Evolutionary conservation across 1,284 basidiomycete genomes (phyloP).

Genomic region (Fistulinella staudtii): DNA sequence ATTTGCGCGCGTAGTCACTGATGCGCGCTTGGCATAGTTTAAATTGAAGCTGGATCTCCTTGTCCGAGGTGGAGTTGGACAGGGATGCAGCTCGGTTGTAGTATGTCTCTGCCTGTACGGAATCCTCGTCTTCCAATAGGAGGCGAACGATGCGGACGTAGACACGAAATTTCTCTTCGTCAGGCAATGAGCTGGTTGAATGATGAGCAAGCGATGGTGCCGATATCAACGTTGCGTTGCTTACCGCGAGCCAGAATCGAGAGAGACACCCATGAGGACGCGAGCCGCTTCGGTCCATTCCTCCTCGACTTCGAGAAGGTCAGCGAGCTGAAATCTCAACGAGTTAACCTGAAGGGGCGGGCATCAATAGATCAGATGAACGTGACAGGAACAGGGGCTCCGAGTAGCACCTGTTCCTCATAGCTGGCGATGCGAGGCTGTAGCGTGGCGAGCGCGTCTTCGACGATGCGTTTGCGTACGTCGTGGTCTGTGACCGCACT

Average conservation of each 20-base stretch:
- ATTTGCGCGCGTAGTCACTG: conserved; percentile 87
- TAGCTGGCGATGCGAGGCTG: conserved; percentile 82
- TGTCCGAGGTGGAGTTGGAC: conserved; percentile 73
- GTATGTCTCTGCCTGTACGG: conserved; percentile 91
- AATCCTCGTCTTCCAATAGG: conserved; percentile 93
- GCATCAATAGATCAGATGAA: conserved; percentile 8
- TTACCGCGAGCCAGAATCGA: conserved; percentile 88
- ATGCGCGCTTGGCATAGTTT: conserved; percentile 91
- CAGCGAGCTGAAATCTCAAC: conserved; percentile 82
- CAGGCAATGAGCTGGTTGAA: conserved; percentile 61
- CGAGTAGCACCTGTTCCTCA: conserved; percentile 79
- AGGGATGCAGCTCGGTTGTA: conserved; percentile 94
- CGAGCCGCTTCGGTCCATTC: conserved; percentile 92
- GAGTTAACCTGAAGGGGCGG: conserved; percentile 62
- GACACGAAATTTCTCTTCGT: conserved; percentile 84
- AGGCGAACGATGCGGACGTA: conserved; percentile 94
- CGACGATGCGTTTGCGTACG: conserved; percentile 63
- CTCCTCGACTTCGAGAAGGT: conserved; percentile 85
- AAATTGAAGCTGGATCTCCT: conserved; percentile 75
- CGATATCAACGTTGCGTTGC: conserved; percentile 14
- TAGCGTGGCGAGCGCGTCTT: conserved; percentile 67
- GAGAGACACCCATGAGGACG: conserved; percentile 85
- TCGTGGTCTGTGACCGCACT: conserved; percentile 53
- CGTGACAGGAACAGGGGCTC: conserved; percentile 2
- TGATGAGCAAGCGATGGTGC: conserved; percentile 6